phyloP scores from a whole-genome alignment of 805 yeast genomes.

The Kluyveromyces wickerhamii region DNA sequence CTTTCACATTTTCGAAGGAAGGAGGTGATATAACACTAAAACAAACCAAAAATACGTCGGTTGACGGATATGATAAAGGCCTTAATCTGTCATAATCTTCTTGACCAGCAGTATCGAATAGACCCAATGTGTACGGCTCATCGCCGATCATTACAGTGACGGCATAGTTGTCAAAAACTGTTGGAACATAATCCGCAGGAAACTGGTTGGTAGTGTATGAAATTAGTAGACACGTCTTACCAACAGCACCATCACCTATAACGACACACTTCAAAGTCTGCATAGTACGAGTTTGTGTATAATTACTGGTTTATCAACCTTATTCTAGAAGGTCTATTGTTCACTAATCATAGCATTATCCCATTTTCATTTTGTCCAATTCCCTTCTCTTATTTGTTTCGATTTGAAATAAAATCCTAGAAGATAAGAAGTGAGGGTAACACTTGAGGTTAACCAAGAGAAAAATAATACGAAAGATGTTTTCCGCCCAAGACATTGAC shows the following conservation, averaged over 20 bases:
- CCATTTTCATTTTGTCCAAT: too few species aligned
- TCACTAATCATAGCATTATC: too few species aligned
- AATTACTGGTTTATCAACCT: too few species aligned
- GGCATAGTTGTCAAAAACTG: conserved; percentile 95
- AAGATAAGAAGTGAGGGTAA: too few species aligned
- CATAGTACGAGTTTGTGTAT: too few species aligned
- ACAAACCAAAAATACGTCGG: conserved; percentile 93
- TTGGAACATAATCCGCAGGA: conserved; percentile 97
- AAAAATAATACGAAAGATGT: too few species aligned
- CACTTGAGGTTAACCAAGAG: too few species aligned
- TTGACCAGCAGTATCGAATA: conserved; percentile 98
- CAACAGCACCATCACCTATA: conserved; percentile 99
- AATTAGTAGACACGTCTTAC: conserved; percentile 91
- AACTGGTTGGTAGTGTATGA: conserved; percentile 95
- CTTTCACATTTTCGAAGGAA: conserved; percentile 93
- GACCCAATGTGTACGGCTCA: conserved; percentile 95
- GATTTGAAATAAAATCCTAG: too few species aligned
- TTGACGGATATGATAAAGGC: conserved; percentile 93
- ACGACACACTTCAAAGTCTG: conserved; percentile 85
- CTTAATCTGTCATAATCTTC: conserved; percentile 97
- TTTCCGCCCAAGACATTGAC: too few species aligned
- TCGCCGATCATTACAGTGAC: conserved; percentile 95
- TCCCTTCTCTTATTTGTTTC: too few species aligned
- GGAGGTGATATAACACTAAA: conserved; percentile 96
- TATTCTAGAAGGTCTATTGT: too few species aligned